Evolutionary conservation across 192 early-diverging fungal genomes (phyloP), one percentile per base, ranked within the genome.

Genomic region (Oehlia diaphana): DNA sequence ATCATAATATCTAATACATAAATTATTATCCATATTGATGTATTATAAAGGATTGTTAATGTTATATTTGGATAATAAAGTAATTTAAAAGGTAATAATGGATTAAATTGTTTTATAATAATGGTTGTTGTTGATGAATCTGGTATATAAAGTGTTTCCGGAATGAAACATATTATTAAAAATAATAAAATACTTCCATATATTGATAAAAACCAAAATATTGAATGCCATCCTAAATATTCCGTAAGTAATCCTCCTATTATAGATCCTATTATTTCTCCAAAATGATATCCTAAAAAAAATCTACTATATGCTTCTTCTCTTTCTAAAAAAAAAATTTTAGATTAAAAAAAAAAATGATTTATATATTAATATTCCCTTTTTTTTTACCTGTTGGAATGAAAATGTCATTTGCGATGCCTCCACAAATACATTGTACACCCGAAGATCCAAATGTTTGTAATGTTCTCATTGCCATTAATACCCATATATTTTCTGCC

Each of bases 161-260:
- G 53, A 58, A 58, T 58, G 7, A 35, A 37, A 39, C 9, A 69
- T 10, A 33, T 28, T 58, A 58, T 58, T 31, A 69, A 39, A 31
- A 69, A 31, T 39, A 69, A 69, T 5, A 77, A 53, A 2, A 37
- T n/a, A 16, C 53, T 72, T 33, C 74, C 83, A n/a, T 81, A 12
- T 23, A 86, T 80, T 19, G 77, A 28, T 23, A 86, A 39, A 47
- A 86, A 63, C 84, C 84, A 84, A 78, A 86, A 86, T 23, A 69
- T 37, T 58, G 53, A 58, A 58, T 58, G 67, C 31, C 67, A 37
- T 37, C 31, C 28, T 28, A 31, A 37, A 37, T n/a, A 69, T 69
- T 19, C 21, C n/a, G 84, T 71, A 14, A 82, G 37, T 23, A 82
- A 72, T 42, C 81, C 81, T 76, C 84, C 84, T 44, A 84, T 80